Evolutionary conservation across 208 protist species (phyloP), one percentile per base, ranked within the genome.

Genomic region (Porcisia hertigi): DNA sequence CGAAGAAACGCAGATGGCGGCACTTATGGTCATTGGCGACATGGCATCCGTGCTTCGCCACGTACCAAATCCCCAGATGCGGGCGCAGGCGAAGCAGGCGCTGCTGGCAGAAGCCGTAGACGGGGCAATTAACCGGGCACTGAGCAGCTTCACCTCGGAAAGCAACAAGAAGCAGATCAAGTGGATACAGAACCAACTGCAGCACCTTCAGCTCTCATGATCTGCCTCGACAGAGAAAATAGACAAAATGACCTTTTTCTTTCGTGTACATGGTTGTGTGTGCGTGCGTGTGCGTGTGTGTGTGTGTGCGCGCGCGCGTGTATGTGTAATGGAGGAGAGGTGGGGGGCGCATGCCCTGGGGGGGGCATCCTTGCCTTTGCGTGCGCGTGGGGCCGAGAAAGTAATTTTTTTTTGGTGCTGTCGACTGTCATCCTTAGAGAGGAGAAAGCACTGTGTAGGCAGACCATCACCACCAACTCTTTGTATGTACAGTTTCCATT

Each of bases 21-120:
- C 87, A 36, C 71, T 96, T 34, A 87, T 86, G 80, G 82, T 97
- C 64, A 86, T 96, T 66, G 93, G 91, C 39, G 93, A 97, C 84
- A 90, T 96, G 88, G 91, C 93, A 25, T 89, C 78, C 69, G 90
- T 96, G 41, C 77, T 96, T 1, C 86, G 86, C 62, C 60, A 82
- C 43, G 86, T 82, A 7, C 69, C 82, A 5, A 36, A 71, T 77
- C 82, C 66, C 25, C 76, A 88, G 67, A 79, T 97, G 45, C 81
- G 86, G 18, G 77, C 88, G 64, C 84, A 88, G 73, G 91, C 84
- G 20, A 92, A 94, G 82, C 65, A 76, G 47, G 89, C 91, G 8
- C 82, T 97, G n/a, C 62, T 93, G 36, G 86, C 86, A 25, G 66
- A 59, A 8, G 66, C 71, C 14, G 84, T 95, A 39, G 71, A 49